Conservation (phyloP, 345 rosid genomes). For the Hibiscus mutabilis region DNA sequence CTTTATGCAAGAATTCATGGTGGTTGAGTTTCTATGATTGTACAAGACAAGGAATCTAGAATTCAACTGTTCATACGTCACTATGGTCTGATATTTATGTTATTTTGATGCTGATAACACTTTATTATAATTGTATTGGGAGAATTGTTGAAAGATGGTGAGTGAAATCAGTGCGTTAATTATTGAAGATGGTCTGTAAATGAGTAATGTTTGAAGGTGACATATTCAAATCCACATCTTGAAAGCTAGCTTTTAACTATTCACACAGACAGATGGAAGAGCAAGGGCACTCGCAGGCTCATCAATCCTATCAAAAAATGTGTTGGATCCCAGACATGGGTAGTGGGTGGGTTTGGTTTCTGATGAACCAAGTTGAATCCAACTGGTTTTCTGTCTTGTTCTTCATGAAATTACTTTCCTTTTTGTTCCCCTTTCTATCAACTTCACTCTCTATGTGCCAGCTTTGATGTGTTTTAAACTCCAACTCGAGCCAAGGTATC, state of each 20-base stretch:
- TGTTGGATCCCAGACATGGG: slow-evolving; percentile 53
- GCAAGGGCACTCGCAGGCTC: not conserved
- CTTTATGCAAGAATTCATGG: slow-evolving; percentile 16
- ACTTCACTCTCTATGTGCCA: slow-evolving; percentile 17
- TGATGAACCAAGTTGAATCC: slow-evolving; percentile 51
- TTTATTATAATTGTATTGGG: no score
- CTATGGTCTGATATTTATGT: not conserved
- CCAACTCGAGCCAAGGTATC: no score
- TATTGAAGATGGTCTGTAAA: slow-evolving; percentile 23
- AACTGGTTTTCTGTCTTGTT: slow-evolving; percentile 57
- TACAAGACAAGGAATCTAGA: slow-evolving; percentile 29
- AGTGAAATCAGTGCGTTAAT: no score
- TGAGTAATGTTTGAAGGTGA: slow-evolving; percentile 24
- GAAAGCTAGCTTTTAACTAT: slow-evolving; percentile 7
- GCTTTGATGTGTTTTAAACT: no score
- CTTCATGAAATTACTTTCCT: slow-evolving; percentile 33
- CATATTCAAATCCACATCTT: not conserved
- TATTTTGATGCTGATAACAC: not conserved
- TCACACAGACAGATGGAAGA: not conserved
- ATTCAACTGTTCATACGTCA: slow-evolving; percentile 22
- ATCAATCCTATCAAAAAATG: slow-evolving; percentile 22
- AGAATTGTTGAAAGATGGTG: no score
- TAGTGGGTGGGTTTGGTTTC: slow-evolving; percentile 62
- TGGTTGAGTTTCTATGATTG: slow-evolving; percentile 34
- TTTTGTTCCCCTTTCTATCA: slow-evolving; percentile 60